These are phyloP conservation scores for Avena atlantica DNA, from an alignment of 176 grass and related monocot genomes.

Conservation along the genomic window DNA sequence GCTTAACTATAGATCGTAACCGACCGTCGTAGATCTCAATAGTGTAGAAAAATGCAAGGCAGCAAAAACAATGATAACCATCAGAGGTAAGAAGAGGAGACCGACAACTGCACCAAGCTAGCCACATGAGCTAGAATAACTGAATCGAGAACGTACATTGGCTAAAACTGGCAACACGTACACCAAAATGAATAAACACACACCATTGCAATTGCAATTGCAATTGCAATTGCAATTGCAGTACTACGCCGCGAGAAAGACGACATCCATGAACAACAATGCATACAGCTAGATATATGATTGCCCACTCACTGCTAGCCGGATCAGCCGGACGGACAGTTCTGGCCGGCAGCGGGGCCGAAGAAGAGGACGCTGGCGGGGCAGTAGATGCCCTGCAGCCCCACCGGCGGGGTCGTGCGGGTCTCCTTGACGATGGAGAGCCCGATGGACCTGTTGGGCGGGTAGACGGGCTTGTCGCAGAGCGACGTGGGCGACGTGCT, in stretches of 20 bases:
- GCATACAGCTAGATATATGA: not conserved
- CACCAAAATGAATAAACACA: not conserved
- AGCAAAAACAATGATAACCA: not conserved
- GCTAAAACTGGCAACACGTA: not conserved
- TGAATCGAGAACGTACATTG: not conserved
- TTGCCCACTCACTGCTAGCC: not conserved
- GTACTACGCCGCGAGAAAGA: too few relatives aligned
- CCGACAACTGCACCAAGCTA: not conserved
- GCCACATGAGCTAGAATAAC: not conserved
- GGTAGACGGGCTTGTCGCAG: slow-evolving; percentile 58
- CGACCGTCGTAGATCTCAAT: not conserved
- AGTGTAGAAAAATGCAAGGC: not conserved
- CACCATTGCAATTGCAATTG: not conserved
- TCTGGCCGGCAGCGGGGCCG: slow-evolving; percentile 38
- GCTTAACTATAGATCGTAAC: not conserved
- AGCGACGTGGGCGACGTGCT: slow-evolving; percentile 46
- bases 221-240: not conserved
- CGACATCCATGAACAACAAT: not conserved
- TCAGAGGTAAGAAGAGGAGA: not conserved
- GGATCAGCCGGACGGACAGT: slow-evolving; percentile 37
- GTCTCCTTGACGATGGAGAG: slow-evolving; percentile 51
- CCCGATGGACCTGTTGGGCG: slow-evolving; percentile 52
- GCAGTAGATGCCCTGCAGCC: slow-evolving; percentile 51
- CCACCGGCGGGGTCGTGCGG: slow-evolving; percentile 38
- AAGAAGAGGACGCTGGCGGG: slow-evolving; percentile 59